Conservation (phyloP, 805 yeast genomes). For the Pichia rugopelliculosa region DNA sequence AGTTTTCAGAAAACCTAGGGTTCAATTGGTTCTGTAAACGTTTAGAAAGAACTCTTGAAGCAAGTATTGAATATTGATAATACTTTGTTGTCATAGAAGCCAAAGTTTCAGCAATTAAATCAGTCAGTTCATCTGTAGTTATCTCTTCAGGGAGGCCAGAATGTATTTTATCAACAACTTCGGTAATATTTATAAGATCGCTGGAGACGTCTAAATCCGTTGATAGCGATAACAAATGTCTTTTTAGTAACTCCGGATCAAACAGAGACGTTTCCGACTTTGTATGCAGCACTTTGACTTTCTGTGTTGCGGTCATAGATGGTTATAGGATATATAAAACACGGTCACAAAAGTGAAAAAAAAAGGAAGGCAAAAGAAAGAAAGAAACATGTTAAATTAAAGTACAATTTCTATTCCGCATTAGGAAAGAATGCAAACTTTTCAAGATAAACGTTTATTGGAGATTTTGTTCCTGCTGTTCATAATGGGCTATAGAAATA, state of each 20-base stretch:
- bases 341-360: neutral
- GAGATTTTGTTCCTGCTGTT: neutral
- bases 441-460: neutral
- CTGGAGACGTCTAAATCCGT: slow-evolving; percentile 32
- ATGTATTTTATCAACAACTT: slow-evolving; percentile 39
- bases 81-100: slow-evolving; percentile 93
- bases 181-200: slow-evolving; percentile 37
- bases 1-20: slow-evolving; percentile 65
- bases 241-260: slow-evolving; percentile 8
- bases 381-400: neutral
- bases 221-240: slow-evolving; percentile 9
- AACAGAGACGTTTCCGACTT: slow-evolving; percentile 2
- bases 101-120: slow-evolving; percentile 79
- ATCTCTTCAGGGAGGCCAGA: slow-evolving; percentile 44
- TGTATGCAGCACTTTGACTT: neutral
- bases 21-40: slow-evolving; percentile 81
- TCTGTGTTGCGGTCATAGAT: neutral
- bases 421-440: neutral
- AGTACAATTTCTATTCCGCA: neutral
- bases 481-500: slow-evolving; percentile 43
- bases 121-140: slow-evolving; percentile 33
- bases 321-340: neutral
- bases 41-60: slow-evolving; percentile 83
- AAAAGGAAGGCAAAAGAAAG: neutral
- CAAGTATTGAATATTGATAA: slow-evolving; percentile 87